A percentile compares a stretch with the other conserved stretches of the same genome.
Conservation (phyloP, 768 basidiomycete species). For the Kwoniella sp. region DNA sequence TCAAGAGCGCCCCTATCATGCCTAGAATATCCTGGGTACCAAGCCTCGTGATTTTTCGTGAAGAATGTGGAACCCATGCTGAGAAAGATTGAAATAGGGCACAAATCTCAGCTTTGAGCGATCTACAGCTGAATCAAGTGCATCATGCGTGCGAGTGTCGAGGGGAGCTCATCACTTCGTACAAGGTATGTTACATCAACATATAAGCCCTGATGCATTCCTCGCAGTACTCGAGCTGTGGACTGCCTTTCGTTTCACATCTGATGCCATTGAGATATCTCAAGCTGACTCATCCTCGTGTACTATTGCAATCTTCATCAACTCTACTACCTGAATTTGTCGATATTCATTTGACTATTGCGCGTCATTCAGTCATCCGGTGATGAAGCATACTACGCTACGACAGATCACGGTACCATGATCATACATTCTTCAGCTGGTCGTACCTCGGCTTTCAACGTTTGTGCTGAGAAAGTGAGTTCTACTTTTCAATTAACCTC, state of each 20-base stretch:
- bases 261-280: too few species aligned
- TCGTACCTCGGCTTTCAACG: conserved; percentile 11
- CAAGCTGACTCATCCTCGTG: neutral
- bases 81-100: neutral
- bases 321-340: neutral
- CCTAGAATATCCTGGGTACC: too few species aligned
- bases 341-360: too few species aligned
- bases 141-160: conserved; percentile 30
- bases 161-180: conserved; percentile 31
- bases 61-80: too few species aligned
- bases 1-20: too few species aligned
- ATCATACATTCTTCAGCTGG: conserved; percentile 29
- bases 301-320: neutral
- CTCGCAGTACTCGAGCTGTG: too few species aligned
- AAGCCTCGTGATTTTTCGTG: too few species aligned
- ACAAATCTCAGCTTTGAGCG: conserved; percentile 1
- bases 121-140: conserved; percentile 14
- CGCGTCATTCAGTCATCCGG: conserved; percentile 14
- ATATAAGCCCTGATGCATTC: neutral
- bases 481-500: too few species aligned
- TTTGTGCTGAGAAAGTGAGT: conserved; percentile 33
- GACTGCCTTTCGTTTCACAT: too few species aligned
- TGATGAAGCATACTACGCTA: conserved; percentile 30
- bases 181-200: conserved; percentile 14
- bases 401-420: conserved; percentile 43